Base-by-base conservation (phyloP, 2,329 filamentous ascomycete genomes). In the Curvularia lunata region DNA sequence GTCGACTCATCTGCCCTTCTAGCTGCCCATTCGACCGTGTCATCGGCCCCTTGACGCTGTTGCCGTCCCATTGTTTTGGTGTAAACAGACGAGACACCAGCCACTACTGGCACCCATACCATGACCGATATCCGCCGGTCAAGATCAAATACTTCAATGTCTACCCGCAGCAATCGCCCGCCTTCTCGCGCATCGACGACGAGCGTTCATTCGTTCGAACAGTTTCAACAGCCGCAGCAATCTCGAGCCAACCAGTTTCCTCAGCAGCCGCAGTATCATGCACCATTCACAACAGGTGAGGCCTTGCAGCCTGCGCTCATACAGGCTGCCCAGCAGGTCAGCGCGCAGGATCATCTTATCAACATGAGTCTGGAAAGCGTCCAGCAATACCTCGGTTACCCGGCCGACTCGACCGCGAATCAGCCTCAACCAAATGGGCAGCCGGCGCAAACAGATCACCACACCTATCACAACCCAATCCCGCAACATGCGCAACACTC, bases 171-270 rank as follows among this genome's bases (percentile, higher is more conserved):
- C 52, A 79, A 79, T 59, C 75, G 81, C 6, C 80, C 81, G 46
- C 74, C 77, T 18, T 82, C 80, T 27, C 77, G 80, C 64, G 80
- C 79, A 41, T 83, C 81, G 13, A 82, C 80, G 18, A 78, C 80
- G n/a, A 82, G 80, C 64, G 64, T 80, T 38, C 79, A 81, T 46
- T 78, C 74, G 16, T 75, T 75, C 59, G 72, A 74, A 47, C 70
- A 75, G 52, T 74, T 73, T 63, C 67, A 63, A 37, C 64, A 65
- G 19, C 59, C 53, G 10, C 64, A 67, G 43, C 69, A 65, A 49
- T 54, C 65, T 34, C 60, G 61, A 8, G 52, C 54, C 10, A 21
- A 45, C 28, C 65, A 59, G 19, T 66, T 60, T 48, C 46, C 64
- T 42, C 66, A 62, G 50, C 66, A 67, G 52, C 64, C 68, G 51